Evolutionary conservation across 2,329 filamentous ascomycete species (phyloP).

Genomic region (Zymoseptoria pseudotritici): DNA sequence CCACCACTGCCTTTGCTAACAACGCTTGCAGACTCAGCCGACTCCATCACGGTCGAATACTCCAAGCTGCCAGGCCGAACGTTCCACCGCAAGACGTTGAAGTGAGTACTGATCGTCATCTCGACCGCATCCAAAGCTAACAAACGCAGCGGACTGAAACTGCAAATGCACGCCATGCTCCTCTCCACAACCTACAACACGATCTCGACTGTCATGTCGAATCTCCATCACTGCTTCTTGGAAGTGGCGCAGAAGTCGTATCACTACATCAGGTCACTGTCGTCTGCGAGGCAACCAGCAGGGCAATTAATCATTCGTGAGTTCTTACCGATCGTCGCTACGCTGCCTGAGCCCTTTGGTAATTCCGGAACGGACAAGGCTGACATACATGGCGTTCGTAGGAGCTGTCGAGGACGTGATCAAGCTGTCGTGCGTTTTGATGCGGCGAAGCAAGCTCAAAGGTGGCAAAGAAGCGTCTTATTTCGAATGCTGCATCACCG

Average conservation of each 20-base stretch:
- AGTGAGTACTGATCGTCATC: conserved; percentile 15
- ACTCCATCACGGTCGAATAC: conserved; percentile 73
- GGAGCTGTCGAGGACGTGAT: conserved; percentile 60
- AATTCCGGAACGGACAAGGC: neutral
- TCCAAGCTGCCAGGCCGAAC: conserved; percentile 64
- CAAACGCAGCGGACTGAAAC: conserved; percentile 57
- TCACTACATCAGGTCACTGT: conserved; percentile 54
- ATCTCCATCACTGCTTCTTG: conserved; percentile 65
- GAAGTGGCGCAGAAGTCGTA: conserved; percentile 72
- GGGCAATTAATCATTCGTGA: conserved; percentile 53
- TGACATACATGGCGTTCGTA: conserved; percentile 24
- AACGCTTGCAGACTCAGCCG: conserved; percentile 45
- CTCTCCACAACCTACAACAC: conserved; percentile 75
- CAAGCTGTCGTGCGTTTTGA: conserved; percentile 55
- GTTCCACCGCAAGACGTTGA: conserved; percentile 71
- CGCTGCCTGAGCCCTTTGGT: neutral
- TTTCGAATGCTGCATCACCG: conserved; percentile 55
- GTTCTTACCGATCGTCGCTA: conserved; percentile 20
- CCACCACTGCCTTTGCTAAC: conserved; percentile 11
- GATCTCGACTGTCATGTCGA: conserved; percentile 58
- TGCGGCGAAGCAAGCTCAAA: conserved; percentile 47
- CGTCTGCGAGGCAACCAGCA: conserved; percentile 48
- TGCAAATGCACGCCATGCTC: conserved; percentile 78
- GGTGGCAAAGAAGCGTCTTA: conserved; percentile 23
- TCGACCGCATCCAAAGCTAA: conserved; percentile 38